phyloP scores from a whole-genome alignment of 495 filamentous ascomycete species.

The Hypoxylon crocopeplum region DNA sequence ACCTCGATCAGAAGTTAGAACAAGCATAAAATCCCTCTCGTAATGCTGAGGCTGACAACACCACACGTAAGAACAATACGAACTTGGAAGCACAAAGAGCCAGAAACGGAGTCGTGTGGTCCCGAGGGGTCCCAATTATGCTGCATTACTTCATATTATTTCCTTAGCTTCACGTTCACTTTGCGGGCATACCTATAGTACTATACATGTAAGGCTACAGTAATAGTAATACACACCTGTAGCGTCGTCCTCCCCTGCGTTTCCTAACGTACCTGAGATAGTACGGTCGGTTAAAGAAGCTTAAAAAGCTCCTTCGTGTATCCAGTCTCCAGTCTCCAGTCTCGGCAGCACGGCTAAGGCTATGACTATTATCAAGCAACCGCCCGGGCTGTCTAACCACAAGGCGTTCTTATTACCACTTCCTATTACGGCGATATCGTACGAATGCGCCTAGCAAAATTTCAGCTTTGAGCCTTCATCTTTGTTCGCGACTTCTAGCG shows the following conservation, averaged over 20 bases:
- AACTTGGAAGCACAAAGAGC: slow-evolving; percentile 24
- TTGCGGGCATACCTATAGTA: too few relatives aligned
- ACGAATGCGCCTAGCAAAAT: background rate
- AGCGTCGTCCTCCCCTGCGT: too few relatives aligned
- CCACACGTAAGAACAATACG: slow-evolving; percentile 28
- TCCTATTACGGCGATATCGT: background rate
- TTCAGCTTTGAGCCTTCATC: slow-evolving; percentile 4
- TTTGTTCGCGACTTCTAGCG: slow-evolving; percentile 4
- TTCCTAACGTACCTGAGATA: background rate
- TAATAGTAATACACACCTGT: too few relatives aligned
- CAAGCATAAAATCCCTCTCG: slow-evolving; percentile 31
- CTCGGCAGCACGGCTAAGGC: slow-evolving; percentile 29
- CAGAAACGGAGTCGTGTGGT: slow-evolving; percentile 12
- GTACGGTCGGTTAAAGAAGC: slow-evolving; percentile 8
- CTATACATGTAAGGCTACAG: too few relatives aligned
- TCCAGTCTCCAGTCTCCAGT: slow-evolving; percentile 13
- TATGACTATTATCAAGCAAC: slow-evolving; percentile 10
- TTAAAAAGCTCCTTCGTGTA: slow-evolving; percentile 24
- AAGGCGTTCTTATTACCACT: slow-evolving; percentile 7
- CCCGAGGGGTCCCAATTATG: slow-evolving; percentile 1
- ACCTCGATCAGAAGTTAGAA: slow-evolving; percentile 9
- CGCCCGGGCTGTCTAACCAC: slow-evolving; percentile 8
- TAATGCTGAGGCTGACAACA: slow-evolving; percentile 36
- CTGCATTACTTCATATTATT: background rate
- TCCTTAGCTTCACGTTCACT: too few relatives aligned